Base-by-base conservation (phyloP, 2,329 filamentous ascomycete species). In the Simplicillium aogashimaense region DNA sequence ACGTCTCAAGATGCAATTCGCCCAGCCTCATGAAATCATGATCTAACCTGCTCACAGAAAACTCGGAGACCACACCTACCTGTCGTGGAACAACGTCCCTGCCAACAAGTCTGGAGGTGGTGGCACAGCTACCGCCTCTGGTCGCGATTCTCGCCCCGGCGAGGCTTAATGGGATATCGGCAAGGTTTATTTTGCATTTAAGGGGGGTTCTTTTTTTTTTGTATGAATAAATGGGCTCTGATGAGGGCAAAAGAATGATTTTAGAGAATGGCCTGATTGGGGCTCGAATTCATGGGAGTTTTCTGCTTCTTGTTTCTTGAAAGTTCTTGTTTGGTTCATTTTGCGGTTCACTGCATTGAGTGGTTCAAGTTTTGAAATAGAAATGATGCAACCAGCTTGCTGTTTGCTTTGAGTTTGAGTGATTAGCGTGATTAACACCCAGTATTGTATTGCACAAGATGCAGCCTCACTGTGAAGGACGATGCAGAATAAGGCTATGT, bases 61-160 rank as follows among this genome's bases (percentile, higher is more conserved):
- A 83, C 76, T 98, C 33, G 92, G 92, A 45, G 92, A 98, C 60
- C 92, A 97, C 63, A 95, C 88, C 8, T 97, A 98, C 60, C 74
- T 98, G 37, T 92, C 86, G 17, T 98, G 92, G 92, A 95, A 97
- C 60, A 77, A 78, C 43, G 66, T 64, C 1, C 70, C 72, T 2
- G 50, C 62, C n/a, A 48, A 60, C 45, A 68, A 69, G 53, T 53
- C 61, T 13, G 55, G 55, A 9, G 62, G 63, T 29, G 59, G 65
- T 18, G 54, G 58, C 41, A 60, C 66, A 12, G 70, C 64, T 44
- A 58, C 67, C 53, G 66, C 71, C 20, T 67, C 69, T 17, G 78
- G 80, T 44, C 76, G 82, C 47, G 72, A 81, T 41, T 42, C 69
- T 45, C 69, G 65, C 50, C 60, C 61, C 44, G 59, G 60, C 48